phyloP scores from a whole-genome alignment of 805 yeast species.

The Groenewaldozyma salmanticensis region DNA sequence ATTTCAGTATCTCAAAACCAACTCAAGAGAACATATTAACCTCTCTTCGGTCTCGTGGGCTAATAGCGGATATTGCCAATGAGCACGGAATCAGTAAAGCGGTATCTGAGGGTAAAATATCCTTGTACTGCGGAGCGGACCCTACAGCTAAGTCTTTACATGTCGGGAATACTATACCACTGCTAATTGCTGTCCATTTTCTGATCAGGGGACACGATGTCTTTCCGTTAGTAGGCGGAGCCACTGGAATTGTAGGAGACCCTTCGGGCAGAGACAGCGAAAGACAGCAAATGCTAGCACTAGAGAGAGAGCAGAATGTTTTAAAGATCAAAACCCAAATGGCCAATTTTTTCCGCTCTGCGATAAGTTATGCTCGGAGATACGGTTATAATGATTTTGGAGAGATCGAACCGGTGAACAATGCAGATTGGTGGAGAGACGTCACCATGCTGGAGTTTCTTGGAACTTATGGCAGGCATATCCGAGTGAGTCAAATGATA shows the following conservation, averaged over 20 bases:
- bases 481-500: conserved; percentile 79
- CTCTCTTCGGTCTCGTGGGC: conserved; percentile 37
- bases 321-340: conserved; percentile 53
- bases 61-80: conserved; percentile 31
- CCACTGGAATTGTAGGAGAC: conserved; percentile 93
- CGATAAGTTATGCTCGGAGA: conserved; percentile 49
- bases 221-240: conserved; percentile 64
- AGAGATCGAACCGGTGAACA: conserved; percentile 39
- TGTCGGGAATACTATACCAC: conserved; percentile 81
- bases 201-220: conserved; percentile 75
- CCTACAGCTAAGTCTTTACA: conserved; percentile 89
- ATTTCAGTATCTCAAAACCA: no score
- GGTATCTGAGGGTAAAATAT: conserved; percentile 31
- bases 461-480: conserved; percentile 63
- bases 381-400: conserved; percentile 25
- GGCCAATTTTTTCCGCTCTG: conserved; percentile 47
- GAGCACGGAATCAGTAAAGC: conserved; percentile 7
- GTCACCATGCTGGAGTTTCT: conserved; percentile 70
- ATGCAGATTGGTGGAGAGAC: conserved; percentile 78
- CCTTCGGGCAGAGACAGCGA: conserved; percentile 88
- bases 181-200: conserved; percentile 78
- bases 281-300: conserved; percentile 47
- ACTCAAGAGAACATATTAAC: no score
- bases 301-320: conserved; percentile 48
- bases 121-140: conserved; percentile 89